These are phyloP conservation scores for Boletus smithii DNA, from an alignment of 1,284 basidiomycete species.

Conservation along the genomic window DNA sequence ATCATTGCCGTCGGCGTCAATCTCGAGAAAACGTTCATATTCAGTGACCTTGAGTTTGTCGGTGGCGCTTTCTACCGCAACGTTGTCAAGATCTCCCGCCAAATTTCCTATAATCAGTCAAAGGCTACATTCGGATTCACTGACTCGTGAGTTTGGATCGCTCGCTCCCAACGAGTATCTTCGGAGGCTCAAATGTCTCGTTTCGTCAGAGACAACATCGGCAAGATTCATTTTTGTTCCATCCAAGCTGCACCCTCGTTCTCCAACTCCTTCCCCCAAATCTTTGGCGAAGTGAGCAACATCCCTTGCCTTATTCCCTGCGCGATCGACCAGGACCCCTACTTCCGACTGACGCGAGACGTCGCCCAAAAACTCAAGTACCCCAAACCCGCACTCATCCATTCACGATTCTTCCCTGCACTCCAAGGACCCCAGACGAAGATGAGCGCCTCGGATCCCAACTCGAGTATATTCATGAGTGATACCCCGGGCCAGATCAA, in stretches of 20 bases:
- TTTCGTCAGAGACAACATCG: conserved; percentile 84
- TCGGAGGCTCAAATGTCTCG: not conserved
- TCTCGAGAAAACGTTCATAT: conserved; percentile 94
- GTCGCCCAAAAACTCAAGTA: conserved; percentile 93
- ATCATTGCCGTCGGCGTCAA: conserved; percentile 97
- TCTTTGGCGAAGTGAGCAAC: conserved; percentile 83
- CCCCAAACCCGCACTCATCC: conserved; percentile 90
- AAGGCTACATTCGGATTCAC: conserved; percentile 96
- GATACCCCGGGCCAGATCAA: conserved; percentile 94
- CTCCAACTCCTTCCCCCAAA: conserved; percentile 98
- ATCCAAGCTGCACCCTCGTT: conserved; percentile 97
- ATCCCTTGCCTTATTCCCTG: conserved; percentile 96
- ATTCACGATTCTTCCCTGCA: conserved; percentile 98
- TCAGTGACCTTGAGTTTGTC: conserved; percentile 88
- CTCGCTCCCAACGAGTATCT: not conserved
- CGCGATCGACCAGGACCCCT: conserved; percentile 96
- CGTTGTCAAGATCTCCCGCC: conserved; percentile 87
- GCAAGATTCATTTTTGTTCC: conserved; percentile 97
- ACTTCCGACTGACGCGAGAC: conserved; percentile 97
- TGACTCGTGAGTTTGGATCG: conserved; percentile 68
- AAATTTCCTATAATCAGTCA: conserved; percentile 91
- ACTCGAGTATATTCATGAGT: conserved; percentile 93
- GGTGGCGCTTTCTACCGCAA: conserved; percentile 95
- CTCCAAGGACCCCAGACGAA: conserved; percentile 97
- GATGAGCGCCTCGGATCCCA: conserved; percentile 94